Percentiles rank a stretch among this genome's conserved stretches.
Evolutionary conservation across 257 asterid species (phyloP).

Genomic region (Galeopsis tetrahit): DNA sequence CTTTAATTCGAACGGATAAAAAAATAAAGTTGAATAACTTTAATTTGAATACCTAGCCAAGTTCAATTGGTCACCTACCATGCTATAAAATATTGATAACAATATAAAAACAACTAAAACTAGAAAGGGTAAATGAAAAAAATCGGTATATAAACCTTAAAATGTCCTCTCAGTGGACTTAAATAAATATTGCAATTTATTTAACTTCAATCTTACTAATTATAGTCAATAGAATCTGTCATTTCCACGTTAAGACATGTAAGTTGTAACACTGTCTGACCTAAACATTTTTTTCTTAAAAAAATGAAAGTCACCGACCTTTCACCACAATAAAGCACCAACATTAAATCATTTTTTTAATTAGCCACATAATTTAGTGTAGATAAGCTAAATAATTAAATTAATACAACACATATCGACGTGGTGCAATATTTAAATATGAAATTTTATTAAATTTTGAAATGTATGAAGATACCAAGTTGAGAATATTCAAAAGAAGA

Average conservation of each 20-base stretch:
- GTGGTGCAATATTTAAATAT: background rate
- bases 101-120: no score
- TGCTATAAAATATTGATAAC: no score
- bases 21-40: no score
- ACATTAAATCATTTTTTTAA: background rate
- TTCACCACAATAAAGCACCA: constrained; percentile 30
- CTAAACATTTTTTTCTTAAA: background rate
- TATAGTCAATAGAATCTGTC: background rate
- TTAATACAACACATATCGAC: background rate
- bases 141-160: no score
- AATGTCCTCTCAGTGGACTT: no score
- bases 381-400: background rate
- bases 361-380: background rate
- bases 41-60: no score
- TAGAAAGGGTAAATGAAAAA: no score
- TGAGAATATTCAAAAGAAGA: constrained; percentile 37
- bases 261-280: background rate
- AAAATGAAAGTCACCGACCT: constrained; percentile 21
- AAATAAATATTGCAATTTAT: no score
- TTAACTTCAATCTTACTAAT: no score
- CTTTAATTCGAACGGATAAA: no score
- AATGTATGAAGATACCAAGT: constrained; percentile 14
- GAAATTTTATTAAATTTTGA: background rate
- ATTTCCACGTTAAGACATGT: background rate
- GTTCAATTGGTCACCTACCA: no score